These are phyloP conservation scores for Neofusicoccum cordaticola DNA, from an alignment of 2,329 filamentous ascomycete genomes.

Conservation along the genomic window DNA sequence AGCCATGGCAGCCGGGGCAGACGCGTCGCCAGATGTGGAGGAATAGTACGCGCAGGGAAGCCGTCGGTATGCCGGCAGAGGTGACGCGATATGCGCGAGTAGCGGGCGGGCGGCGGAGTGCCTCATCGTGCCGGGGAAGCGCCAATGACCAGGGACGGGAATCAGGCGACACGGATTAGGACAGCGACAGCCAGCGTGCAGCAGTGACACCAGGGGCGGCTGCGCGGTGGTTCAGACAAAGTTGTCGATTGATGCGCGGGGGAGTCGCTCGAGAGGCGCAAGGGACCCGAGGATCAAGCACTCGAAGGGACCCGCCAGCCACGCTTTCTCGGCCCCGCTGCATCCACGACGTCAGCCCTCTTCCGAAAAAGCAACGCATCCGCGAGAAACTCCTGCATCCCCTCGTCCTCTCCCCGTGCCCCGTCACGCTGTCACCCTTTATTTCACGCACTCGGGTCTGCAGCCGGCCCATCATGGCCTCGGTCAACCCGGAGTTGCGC, in stretches of 20 bases:
- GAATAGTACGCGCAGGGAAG: constrained; percentile 6
- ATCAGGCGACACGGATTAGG: background rate
- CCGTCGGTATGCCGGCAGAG: constrained; percentile 4
- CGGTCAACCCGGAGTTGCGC: constrained; percentile 49
- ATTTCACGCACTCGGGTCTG: background rate
- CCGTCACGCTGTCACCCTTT: background rate
- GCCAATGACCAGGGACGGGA: background rate
- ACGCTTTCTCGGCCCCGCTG: constrained; percentile 4
- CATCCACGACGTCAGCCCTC: constrained; percentile 11
- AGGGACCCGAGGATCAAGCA: background rate
- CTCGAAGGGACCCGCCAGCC: background rate
- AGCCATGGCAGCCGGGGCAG: constrained; percentile 27
- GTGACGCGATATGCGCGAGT: constrained; percentile 1
- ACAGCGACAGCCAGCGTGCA: background rate
- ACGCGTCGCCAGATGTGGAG: constrained; percentile 1
- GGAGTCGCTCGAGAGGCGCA: constrained; percentile 1
- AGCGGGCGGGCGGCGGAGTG: constrained; percentile 6
- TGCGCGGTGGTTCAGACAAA: constrained; percentile 2
- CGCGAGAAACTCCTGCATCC: background rate
- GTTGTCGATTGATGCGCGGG: background rate
- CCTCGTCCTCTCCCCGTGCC: background rate
- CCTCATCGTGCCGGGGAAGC: background rate
- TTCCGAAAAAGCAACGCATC: background rate
- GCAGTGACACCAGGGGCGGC: background rate
- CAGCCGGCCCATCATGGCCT: background rate